Percentiles rank a stretch among this genome's conserved stretches.
Evolutionary conservation across 108 stramenopile species (phyloP).

Genomic region (Mayamaea pseudoterrestris): DNA sequence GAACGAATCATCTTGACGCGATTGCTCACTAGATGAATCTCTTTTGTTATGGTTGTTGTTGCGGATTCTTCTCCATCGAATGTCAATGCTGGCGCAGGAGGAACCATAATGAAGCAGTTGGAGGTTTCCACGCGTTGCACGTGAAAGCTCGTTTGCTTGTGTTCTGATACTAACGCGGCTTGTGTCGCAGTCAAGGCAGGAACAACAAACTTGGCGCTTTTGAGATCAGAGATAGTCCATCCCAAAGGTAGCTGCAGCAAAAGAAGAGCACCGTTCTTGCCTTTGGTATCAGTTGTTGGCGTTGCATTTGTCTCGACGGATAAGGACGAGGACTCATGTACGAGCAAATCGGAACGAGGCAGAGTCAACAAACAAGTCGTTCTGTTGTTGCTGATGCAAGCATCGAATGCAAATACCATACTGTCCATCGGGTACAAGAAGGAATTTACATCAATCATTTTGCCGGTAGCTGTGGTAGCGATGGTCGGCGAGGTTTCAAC

Average conservation of each 20-base stretch:
- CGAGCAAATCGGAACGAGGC: conserved; percentile 5
- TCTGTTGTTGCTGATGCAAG: neutral
- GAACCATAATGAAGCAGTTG: conserved; percentile 16
- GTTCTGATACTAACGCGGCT: conserved; percentile 10
- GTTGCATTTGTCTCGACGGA: neutral
- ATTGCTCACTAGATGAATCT: neutral
- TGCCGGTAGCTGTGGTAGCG: too few species aligned
- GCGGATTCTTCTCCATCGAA: neutral
- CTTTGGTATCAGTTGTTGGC: too few species aligned
- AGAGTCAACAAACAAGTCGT: conserved; percentile 2
- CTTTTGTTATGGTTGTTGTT: neutral
- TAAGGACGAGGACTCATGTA: neutral
- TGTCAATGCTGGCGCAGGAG: conserved; percentile 4
- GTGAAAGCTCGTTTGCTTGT: neutral
- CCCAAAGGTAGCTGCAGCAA: conserved; percentile 12
- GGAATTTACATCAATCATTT: too few species aligned
- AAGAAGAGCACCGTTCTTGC: neutral
- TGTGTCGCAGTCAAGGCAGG: neutral
- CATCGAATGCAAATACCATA: too few species aligned
- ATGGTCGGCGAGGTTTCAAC: too few species aligned
- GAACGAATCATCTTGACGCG: neutral
- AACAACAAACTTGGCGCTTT: conserved; percentile 3
- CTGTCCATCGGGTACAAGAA: too few species aligned
- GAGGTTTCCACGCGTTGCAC: conserved; percentile 14
- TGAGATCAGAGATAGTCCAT: neutral